Evolutionary conservation across 148 eudicot species (phyloP).

Genomic region (Chenopodium quinoa): DNA sequence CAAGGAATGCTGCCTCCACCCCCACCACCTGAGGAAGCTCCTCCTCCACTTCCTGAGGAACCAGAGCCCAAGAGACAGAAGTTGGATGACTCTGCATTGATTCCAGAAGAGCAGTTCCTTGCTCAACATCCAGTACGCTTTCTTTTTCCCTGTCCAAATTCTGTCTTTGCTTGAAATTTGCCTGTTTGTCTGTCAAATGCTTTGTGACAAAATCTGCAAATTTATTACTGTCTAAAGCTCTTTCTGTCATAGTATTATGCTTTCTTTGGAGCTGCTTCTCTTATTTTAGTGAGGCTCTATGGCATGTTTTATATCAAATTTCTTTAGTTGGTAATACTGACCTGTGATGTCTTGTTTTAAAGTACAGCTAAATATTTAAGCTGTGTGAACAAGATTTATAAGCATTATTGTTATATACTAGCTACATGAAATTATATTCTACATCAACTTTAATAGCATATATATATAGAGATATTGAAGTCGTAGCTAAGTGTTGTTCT

Average conservation of each 20-base stretch:
- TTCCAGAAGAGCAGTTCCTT: conserved; percentile 83
- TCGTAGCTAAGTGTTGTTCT: too few species aligned
- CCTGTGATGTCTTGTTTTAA: too few species aligned
- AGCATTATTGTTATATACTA: neutral
- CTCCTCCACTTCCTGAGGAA: conserved; percentile 82
- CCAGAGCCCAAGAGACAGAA: conserved; percentile 85
- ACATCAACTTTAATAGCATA: neutral
- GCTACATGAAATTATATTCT: too few species aligned
- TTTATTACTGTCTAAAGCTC: neutral
- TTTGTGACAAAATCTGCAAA: neutral
- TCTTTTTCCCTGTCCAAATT: neutral
- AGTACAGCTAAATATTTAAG: neutral
- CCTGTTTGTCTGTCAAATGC: neutral
- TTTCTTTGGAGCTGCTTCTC: neutral
- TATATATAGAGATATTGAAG: neutral
- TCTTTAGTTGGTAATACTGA: too few species aligned
- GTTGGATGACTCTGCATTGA: conserved; percentile 62
- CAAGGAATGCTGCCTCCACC: conserved; percentile 73
- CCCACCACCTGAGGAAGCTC: conserved; percentile 82
- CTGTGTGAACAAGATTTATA: neutral
- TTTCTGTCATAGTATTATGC: neutral
- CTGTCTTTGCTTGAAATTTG: neutral
- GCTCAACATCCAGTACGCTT: conserved; percentile 65
- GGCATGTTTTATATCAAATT: neutral
- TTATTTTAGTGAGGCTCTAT: neutral